Evolutionary conservation across 2,329 filamentous ascomycete genomes (phyloP), one percentile per base, ranked within the genome.

Genomic region (Arthrobotrys entomopaga): DNA sequence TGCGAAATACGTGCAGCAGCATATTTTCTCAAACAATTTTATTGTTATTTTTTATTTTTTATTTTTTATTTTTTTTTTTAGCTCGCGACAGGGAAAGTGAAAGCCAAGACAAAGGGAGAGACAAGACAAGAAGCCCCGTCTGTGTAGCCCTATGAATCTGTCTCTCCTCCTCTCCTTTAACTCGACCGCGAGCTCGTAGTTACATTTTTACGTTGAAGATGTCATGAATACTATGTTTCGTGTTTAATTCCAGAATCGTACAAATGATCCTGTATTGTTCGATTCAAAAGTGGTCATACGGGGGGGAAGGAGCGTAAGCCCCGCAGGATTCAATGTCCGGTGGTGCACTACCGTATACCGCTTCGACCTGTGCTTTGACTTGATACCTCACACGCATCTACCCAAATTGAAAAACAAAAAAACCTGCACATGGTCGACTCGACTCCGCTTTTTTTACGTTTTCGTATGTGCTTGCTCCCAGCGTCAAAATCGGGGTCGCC

Each of bases 401-500:
- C 24, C 22, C 34, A 53, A 3, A 26, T 1, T 24, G 54, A 34
- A 58, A 26, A n/a, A n/a, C n/a, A 13, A 34, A n/a, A n/a, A n/a
- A 46, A 58, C n/a, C 63, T 58, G 63, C 53, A 66, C 63, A 66
- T 66, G 63, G 63, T 43, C 43, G 49, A 26, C 34, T 59, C 16
- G 13, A 40, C 56, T 61, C 34, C 57, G 64, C 64, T 48, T 56
- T 48, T 56, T 42, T 48, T 69, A 43, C 43, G 52, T 22, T 29
- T 59, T 49, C 54, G 46, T 52, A 56, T 48, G 42, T 57, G 19
- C 40, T 49, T n/a, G n/a, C n/a, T n/a, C n/a, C n/a, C 52, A 61
- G 43, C 24, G 20, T 69, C 65, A 56, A 34, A 59, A 40, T 49
- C 40, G 64, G 65, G 60, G 65, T 56, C 65, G 65, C 65, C 65